These are phyloP conservation scores for Pythium angustatum DNA, from an alignment of 352 stramenopile genomes.

Conservation along the genomic window DNA sequence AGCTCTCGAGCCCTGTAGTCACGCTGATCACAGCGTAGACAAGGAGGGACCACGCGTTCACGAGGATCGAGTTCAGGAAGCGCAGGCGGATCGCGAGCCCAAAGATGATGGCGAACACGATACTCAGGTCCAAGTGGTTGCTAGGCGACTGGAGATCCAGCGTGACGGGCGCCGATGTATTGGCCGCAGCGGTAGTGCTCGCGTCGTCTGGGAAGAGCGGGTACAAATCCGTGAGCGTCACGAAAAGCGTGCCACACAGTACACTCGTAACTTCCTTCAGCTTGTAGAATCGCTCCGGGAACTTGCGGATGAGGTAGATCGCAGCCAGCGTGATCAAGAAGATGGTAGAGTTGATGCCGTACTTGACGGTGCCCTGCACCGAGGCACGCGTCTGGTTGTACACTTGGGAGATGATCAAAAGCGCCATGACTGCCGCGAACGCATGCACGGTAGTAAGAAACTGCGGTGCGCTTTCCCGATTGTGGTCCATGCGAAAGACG, in stretches of 20 bases:
- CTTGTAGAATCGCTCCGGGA: constrained; percentile 31
- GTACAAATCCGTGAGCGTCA: constrained; percentile 44
- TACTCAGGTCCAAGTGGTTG: constrained; percentile 46
- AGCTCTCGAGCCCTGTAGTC: constrained; percentile 25
- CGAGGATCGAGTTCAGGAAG: constrained; percentile 51
- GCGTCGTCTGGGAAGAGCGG: constrained; percentile 35
- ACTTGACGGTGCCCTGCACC: constrained; percentile 32
- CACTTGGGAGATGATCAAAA: constrained; percentile 45
- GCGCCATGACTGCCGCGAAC: constrained; percentile 33
- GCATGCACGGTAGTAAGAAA: constrained; percentile 48
- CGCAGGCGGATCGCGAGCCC: constrained; percentile 57
- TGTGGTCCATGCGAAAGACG: constrained; percentile 51
- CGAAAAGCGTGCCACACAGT: constrained; percentile 35
- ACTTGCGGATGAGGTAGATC: constrained; percentile 36
- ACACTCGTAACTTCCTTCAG: constrained; percentile 41
- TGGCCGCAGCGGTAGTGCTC: too few relatives aligned
- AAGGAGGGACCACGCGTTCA: constrained; percentile 44
- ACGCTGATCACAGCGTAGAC: constrained; percentile 37
- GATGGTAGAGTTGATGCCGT: constrained; percentile 38
- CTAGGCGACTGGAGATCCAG: not conserved
- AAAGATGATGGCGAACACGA: constrained; percentile 60
- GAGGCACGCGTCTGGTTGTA: constrained; percentile 36
- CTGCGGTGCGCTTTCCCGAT: constrained; percentile 49
- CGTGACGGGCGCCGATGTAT: not conserved
- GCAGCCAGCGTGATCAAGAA: constrained; percentile 31